phyloP scores from a whole-genome alignment of 129 eudicot genomes.

The Saussurea involucrata region DNA sequence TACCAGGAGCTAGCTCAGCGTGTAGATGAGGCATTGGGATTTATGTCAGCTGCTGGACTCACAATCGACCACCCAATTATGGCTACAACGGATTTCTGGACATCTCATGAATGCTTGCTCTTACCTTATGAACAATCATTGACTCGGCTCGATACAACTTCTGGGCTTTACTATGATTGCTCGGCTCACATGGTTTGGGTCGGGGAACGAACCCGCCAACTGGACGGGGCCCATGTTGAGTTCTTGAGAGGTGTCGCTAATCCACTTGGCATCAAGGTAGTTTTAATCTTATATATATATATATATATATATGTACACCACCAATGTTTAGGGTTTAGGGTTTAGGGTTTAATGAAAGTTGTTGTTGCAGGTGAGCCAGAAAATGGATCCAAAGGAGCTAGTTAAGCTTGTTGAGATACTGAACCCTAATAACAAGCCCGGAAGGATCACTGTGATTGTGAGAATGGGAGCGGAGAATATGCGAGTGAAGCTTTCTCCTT shows the following conservation, averaged over 20 bases:
- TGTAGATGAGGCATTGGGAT: conserved; percentile 55
- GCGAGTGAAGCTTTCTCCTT: conserved; percentile 60
- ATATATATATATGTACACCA: too few relatives aligned
- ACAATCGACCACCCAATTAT: conserved; percentile 61
- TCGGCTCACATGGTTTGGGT: conserved; percentile 79
- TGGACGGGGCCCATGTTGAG: conserved; percentile 72
- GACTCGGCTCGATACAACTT: conserved; percentile 53
- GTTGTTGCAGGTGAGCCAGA: conserved; percentile 57
- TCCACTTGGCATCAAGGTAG: conserved; percentile 78
- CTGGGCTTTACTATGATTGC: conserved; percentile 67
- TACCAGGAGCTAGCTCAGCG: conserved; percentile 53
- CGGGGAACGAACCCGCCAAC: conserved; percentile 72
- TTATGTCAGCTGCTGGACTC: conserved; percentile 65
- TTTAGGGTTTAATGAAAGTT: too few relatives aligned
- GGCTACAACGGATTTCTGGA: conserved; percentile 69
- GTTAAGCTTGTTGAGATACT: conserved; percentile 56
- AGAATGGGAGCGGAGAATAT: conserved; percentile 80
- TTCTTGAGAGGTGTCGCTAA: conserved; percentile 62
- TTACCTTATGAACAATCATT: conserved; percentile 63
- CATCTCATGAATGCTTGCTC: conserved; percentile 65
- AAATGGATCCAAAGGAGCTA: conserved; percentile 64
- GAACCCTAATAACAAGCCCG: conserved; percentile 62
- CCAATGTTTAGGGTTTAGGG: too few relatives aligned
- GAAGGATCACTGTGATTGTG: conserved; percentile 58
- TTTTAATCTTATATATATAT: too few relatives aligned